Evolutionary conservation across 2,329 filamentous ascomycete species (phyloP).

Genomic region (Talaromyces sp.): DNA sequence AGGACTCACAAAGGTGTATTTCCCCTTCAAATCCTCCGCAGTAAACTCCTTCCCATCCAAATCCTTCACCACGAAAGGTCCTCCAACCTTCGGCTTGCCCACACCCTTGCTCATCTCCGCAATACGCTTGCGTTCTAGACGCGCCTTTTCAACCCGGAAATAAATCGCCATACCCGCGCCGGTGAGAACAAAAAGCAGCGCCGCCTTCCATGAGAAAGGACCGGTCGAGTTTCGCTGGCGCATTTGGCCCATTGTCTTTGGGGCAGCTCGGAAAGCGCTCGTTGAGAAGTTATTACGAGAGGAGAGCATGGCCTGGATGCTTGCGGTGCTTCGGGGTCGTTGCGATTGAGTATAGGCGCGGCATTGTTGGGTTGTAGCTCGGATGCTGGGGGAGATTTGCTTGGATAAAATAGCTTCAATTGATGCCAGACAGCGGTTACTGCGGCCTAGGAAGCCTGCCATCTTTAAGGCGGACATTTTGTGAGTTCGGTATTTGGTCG

Average conservation of each 20-base stretch:
- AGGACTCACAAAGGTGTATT: conserved; percentile 61
- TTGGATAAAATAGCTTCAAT: conserved; percentile 18
- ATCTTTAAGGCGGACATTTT: conserved; percentile 27
- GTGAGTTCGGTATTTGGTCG: conserved; percentile 4
- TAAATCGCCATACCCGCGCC: conserved; percentile 81
- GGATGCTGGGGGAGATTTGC: conserved; percentile 21
- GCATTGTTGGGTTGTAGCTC: conserved; percentile 24
- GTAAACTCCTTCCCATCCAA: conserved; percentile 78
- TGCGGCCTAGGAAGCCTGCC: conserved; percentile 21
- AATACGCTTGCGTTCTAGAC: conserved; percentile 84
- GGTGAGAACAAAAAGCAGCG: conserved; percentile 78
- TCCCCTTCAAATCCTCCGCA: conserved; percentile 80
- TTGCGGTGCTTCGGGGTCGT: conserved; percentile 21
- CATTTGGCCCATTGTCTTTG: conserved; percentile 46
- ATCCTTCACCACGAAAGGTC: conserved; percentile 79
- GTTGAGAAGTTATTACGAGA: conserved; percentile 31
- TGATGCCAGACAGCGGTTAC: conserved; percentile 14
- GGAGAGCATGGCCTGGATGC: conserved; percentile 10
- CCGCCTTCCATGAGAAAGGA: conserved; percentile 92
- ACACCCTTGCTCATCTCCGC: conserved; percentile 92
- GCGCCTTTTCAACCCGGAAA: conserved; percentile 89
- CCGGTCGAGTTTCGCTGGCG: conserved; percentile 43
- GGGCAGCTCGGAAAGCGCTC: conserved; percentile 23
- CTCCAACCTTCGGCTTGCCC: conserved; percentile 89
- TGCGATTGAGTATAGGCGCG: conserved; percentile 26